Percentiles rank a stretch among this genome's conserved stretches.
Conservation (phyloP, 106 monocot genomes). For the Allium cepa region DNA sequence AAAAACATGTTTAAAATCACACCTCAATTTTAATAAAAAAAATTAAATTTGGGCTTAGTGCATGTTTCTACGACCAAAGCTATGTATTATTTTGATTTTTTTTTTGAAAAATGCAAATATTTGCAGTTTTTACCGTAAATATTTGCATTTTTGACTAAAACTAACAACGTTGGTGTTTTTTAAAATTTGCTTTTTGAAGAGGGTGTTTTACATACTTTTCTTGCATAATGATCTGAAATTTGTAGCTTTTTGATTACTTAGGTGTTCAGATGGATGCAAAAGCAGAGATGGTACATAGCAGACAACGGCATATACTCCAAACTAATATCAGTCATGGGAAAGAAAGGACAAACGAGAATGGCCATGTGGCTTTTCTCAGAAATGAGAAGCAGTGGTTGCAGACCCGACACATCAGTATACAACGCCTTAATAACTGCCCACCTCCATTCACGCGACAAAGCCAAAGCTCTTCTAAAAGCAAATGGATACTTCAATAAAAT, state of each 20-base stretch:
- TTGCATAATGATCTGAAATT: no score
- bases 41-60: no score
- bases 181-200: no score
- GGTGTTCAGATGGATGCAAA: slow-evolving; percentile 99
- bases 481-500: slow-evolving; percentile 82
- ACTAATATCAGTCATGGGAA: slow-evolving; percentile 98
- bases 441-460: slow-evolving; percentile 73
- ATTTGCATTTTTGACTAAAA: no score
- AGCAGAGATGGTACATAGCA: slow-evolving; percentile 92
- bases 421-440: slow-evolving; percentile 85
- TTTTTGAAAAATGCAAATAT: no score
- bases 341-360: slow-evolving; percentile 89
- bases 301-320: slow-evolving; percentile 98
- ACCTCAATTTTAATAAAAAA: no score
- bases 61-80: no score
- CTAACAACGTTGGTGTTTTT: no score
- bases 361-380: slow-evolving; percentile 99
- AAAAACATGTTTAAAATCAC: no score
- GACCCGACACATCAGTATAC: slow-evolving; percentile 91
- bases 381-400: slow-evolving; percentile 89
- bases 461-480: slow-evolving; percentile 79
- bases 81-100: no score
- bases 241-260: slow-evolving; percentile 4
- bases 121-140: no score
- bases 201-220: no score